These are phyloP conservation scores for Hypoxylon sp. DNA, from an alignment of 2,329 filamentous ascomycete species.

Conservation along the genomic window DNA sequence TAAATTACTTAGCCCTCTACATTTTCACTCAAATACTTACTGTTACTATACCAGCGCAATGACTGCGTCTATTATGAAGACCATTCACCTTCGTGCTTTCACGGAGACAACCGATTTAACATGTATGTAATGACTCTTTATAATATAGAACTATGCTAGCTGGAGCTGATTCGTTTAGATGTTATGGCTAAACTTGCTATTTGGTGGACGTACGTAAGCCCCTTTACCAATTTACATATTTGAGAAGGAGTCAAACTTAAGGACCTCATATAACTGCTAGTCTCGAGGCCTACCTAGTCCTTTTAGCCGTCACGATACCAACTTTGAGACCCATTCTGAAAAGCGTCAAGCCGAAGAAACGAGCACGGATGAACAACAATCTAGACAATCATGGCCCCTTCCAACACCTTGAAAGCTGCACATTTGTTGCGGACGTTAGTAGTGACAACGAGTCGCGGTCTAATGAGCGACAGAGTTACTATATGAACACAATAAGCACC, in stretches of 20 bases:
- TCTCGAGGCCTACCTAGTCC: constrained; percentile 38
- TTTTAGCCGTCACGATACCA: constrained; percentile 36
- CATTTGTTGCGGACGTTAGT: neutral
- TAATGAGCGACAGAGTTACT: neutral
- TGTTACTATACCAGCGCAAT: constrained; percentile 30
- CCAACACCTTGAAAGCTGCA: neutral
- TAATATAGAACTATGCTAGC: neutral
- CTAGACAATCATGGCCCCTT: neutral
- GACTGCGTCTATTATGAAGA: constrained; percentile 42
- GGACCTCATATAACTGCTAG: neutral
- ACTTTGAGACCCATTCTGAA: constrained; percentile 12
- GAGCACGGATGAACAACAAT: neutral
- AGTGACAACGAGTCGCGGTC: neutral
- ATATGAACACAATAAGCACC: neutral
- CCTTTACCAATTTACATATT: neutral
- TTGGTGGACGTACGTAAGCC: constrained; percentile 29
- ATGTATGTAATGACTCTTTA: constrained; percentile 1
- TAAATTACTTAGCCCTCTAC: neutral
- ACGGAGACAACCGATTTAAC: constrained; percentile 13
- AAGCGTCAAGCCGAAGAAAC: neutral
- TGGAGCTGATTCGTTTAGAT: constrained; percentile 9
- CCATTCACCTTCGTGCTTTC: constrained; percentile 24
- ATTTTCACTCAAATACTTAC: neutral
- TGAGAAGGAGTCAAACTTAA: neutral
- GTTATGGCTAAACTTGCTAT: constrained; percentile 34